These are phyloP conservation scores for Thuja plicata DNA, from an alignment of 83 land plant species.

Conservation along the genomic window DNA sequence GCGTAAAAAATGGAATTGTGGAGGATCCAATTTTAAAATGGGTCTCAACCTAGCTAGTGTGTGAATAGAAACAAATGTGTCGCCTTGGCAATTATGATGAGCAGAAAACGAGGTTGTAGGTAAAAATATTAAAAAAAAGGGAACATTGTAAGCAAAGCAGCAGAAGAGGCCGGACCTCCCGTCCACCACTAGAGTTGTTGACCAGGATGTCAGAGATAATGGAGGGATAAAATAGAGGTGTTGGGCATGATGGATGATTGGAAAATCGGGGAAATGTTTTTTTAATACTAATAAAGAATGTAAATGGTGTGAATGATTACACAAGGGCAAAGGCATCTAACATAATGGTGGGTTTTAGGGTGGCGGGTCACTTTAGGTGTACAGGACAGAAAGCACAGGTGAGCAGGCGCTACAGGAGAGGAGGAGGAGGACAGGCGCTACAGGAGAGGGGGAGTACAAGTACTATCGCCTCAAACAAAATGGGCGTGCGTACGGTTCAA, in stretches of 20 bases:
- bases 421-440: no score
- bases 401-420: no score
- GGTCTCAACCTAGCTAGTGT: no score
- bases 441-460: not conserved
- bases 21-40: not conserved
- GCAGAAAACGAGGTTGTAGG: not conserved
- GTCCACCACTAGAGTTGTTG: no score
- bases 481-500: slow-evolving; percentile 6
- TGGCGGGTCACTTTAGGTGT: not conserved
- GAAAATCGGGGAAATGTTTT: no score
- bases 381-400: no score
- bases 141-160: not conserved
- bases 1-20: not conserved
- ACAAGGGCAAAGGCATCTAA: not conserved
- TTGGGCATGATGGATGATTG: no score
- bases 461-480: not conserved
- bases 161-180: no score
- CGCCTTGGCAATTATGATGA: not conserved
- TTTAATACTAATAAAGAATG: not conserved
- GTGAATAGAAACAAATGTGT: not conserved
- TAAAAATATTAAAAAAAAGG: not conserved
- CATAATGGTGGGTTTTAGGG: not conserved
- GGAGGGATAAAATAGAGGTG: not conserved
- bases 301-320: slow-evolving; percentile 10
- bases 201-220: not conserved